These are phyloP conservation scores for Ophiognomonia clavigignenti-juglandacearum DNA, from an alignment of 2,329 filamentous ascomycete genomes.

Conservation along the genomic window DNA sequence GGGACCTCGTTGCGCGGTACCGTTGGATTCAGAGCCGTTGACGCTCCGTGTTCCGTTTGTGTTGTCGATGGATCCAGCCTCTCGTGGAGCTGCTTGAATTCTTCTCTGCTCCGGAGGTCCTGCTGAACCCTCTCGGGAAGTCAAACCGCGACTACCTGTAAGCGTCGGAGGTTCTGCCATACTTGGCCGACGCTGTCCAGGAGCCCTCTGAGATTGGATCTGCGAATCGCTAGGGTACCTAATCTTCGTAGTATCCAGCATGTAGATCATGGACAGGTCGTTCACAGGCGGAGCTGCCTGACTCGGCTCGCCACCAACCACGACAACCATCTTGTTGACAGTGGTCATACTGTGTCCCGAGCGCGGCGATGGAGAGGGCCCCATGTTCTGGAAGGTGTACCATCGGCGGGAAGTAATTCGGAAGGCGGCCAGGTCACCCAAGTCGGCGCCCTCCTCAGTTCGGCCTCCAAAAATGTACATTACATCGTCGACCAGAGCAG, in stretches of 20 bases:
- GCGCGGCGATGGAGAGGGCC: slow-evolving; percentile 84
- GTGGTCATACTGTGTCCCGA: slow-evolving; percentile 98
- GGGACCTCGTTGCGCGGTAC: slow-evolving; percentile 30
- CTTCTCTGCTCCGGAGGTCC: slow-evolving; percentile 47
- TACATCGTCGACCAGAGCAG: slow-evolving; percentile 89
- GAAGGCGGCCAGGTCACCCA: slow-evolving; percentile 86
- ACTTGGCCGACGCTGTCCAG: slow-evolving; percentile 26
- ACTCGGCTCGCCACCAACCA: slow-evolving; percentile 91
- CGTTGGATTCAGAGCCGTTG: slow-evolving; percentile 34
- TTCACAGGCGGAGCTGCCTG: slow-evolving; percentile 74
- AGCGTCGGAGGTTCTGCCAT: slow-evolving; percentile 24
- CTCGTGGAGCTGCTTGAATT: slow-evolving; percentile 33
- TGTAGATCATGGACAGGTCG: slow-evolving; percentile 84
- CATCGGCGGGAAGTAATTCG: slow-evolving; percentile 74
- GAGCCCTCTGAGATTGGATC: slow-evolving; percentile 27
- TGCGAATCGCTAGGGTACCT: slow-evolving; percentile 81
- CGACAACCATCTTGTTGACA: slow-evolving; percentile 85
- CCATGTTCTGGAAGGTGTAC: slow-evolving; percentile 99
- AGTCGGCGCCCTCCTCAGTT: slow-evolving; percentile 85
- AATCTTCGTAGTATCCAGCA: slow-evolving; percentile 93
- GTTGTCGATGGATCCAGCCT: slow-evolving; percentile 29
- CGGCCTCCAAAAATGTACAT: slow-evolving; percentile 99
- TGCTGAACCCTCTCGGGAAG: slow-evolving; percentile 47
- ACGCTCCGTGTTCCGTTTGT: slow-evolving; percentile 39
- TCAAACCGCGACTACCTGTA: slow-evolving; percentile 27